Conservation (phyloP, 208 protist genomes). For the Endotrypanum monterogeii region DNA sequence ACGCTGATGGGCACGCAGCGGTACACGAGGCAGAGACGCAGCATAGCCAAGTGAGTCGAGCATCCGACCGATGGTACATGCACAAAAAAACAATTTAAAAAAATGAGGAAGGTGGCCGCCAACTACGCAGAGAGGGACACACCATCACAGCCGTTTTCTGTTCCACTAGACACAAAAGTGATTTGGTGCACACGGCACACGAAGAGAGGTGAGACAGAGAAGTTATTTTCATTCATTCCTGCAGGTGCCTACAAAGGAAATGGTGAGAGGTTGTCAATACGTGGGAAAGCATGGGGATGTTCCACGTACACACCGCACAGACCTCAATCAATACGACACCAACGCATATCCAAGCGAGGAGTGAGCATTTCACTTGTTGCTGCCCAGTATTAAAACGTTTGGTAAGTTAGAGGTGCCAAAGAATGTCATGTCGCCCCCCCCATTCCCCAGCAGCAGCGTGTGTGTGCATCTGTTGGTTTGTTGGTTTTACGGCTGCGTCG, state of each 20-base stretch:
- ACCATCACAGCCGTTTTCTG: not conserved
- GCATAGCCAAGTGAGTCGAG: slow-evolving; percentile 28
- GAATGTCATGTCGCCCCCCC: too few relatives aligned
- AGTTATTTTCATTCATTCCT: not conserved
- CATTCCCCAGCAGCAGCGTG: too few relatives aligned
- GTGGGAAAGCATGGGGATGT: not conserved
- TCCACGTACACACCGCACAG: not conserved
- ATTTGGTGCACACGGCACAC: not conserved
- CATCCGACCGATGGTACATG: not conserved
- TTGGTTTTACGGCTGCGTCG: too few relatives aligned
- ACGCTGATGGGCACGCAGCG: slow-evolving; percentile 51
- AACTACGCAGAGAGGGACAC: not conserved
- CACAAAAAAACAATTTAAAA: not conserved
- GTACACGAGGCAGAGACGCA: slow-evolving; percentile 23
- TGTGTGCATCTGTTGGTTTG: too few relatives aligned
- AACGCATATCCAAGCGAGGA: too few relatives aligned
- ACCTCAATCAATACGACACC: too few relatives aligned
- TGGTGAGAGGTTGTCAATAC: not conserved
- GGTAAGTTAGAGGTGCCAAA: too few relatives aligned
- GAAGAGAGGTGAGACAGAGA: not conserved
- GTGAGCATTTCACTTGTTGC: too few relatives aligned
- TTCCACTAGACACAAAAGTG: not conserved
- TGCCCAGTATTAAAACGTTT: too few relatives aligned
- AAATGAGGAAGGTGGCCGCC: not conserved
- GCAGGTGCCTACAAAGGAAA: too few relatives aligned